Evolutionary conservation across 129 eudicot species (phyloP).

Genomic region (Daucus carota): DNA sequence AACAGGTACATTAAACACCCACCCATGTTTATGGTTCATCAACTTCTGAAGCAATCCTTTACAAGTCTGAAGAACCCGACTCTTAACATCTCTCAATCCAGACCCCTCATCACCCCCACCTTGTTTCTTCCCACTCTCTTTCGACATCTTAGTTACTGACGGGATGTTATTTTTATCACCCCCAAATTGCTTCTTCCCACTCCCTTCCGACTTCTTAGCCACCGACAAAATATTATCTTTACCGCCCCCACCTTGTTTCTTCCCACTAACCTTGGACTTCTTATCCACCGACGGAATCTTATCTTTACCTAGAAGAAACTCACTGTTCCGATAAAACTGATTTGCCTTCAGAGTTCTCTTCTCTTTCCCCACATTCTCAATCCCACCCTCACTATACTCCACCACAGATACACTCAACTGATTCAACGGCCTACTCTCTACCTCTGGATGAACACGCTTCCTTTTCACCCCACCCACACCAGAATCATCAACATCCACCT

Average conservation of each 20-base stretch:
- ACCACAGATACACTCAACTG: slow-evolving; percentile 43
- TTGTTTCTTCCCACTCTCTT: slow-evolving; percentile 42
- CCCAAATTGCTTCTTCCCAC: slow-evolving; percentile 39
- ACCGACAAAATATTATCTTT: neutral
- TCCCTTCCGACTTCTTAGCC: slow-evolving; percentile 51
- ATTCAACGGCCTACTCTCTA: slow-evolving; percentile 36
- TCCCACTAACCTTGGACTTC: slow-evolving; percentile 41
- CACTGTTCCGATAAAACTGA: slow-evolving; percentile 50
- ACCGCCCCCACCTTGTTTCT: slow-evolving; percentile 36
- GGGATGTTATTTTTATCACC: neutral
- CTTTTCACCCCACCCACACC: slow-evolving; percentile 2
- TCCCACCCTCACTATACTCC: slow-evolving; percentile 34
- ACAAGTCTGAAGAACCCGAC: slow-evolving; percentile 52
- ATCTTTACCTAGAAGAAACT: slow-evolving; percentile 58
- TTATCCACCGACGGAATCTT: slow-evolving; percentile 44
- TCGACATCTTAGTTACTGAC: slow-evolving; percentile 41
- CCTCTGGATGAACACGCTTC: slow-evolving; percentile 31
- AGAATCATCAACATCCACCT: slow-evolving; percentile 11
- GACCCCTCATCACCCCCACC: slow-evolving; percentile 27
- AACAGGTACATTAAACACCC: slow-evolving; percentile 88
- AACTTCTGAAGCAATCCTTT: slow-evolving; percentile 49
- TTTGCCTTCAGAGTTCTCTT: slow-evolving; percentile 60
- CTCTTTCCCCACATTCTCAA: slow-evolving; percentile 45
- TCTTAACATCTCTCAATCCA: slow-evolving; percentile 32
- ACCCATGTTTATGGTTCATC: slow-evolving; percentile 89